A percentile compares a stretch with the other conserved stretches of the same genome.
Conservation (phyloP, 2,329 filamentous ascomycete genomes). For the Ophiocordyceps camponoti-leonardi region DNA sequence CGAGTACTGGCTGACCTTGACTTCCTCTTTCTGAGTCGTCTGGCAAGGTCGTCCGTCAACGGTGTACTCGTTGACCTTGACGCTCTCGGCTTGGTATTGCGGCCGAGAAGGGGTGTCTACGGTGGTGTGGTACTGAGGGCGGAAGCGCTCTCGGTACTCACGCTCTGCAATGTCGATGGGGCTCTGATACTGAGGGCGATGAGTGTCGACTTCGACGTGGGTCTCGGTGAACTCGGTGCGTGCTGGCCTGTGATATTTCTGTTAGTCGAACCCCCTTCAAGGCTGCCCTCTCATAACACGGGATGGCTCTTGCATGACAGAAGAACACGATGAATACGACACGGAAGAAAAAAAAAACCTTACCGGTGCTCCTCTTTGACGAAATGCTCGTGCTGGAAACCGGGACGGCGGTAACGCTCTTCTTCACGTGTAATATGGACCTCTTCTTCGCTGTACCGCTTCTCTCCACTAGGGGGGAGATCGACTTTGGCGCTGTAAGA, state of each 20-base stretch:
- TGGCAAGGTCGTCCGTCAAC: conserved; percentile 18
- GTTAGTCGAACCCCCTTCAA: conserved; percentile 1
- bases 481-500: conserved; percentile 45
- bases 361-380: conserved; percentile 35
- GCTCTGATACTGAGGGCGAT: conserved; percentile 28
- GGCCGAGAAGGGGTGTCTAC: conserved; percentile 15
- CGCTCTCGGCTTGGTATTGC: conserved; percentile 13
- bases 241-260: conserved; percentile 15
- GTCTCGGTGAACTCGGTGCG: conserved; percentile 39
- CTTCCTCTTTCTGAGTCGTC: conserved; percentile 35
- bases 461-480: conserved; percentile 44
- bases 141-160: conserved; percentile 46
- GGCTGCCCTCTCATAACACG: too few species aligned
- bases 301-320: neutral
- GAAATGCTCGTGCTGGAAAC: conserved; percentile 36
- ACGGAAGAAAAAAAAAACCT: conserved; percentile 17
- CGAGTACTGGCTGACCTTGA: conserved; percentile 48
- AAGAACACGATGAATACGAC: neutral
- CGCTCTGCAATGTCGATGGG: conserved; percentile 48
- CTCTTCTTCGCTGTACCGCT: conserved; percentile 65
- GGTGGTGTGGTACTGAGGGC: conserved; percentile 26
- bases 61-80: conserved; percentile 17
- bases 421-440: conserved; percentile 64
- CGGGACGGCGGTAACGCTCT: conserved; percentile 59
- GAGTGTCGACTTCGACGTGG: conserved; percentile 46